phyloP scores from a whole-genome alignment of 2,329 filamentous ascomycete species.

The Paecilomyces sp. region DNA sequence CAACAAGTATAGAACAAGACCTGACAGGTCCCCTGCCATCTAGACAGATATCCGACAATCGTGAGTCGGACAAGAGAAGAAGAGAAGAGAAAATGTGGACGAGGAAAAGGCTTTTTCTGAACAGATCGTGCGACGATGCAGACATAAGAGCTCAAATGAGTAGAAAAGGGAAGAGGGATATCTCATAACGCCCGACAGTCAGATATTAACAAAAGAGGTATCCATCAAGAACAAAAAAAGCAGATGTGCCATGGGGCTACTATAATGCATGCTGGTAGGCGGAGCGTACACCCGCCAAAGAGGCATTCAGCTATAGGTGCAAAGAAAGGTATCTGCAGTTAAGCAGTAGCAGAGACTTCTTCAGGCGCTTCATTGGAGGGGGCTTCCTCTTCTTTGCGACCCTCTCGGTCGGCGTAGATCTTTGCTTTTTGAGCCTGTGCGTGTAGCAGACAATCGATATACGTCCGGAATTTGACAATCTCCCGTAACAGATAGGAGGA shows the following conservation, averaged over 20 bases:
- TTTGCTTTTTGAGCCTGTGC: slow-evolving; percentile 64
- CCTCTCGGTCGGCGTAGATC: slow-evolving; percentile 48
- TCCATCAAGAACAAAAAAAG: neutral
- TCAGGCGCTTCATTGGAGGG: neutral
- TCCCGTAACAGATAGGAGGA: slow-evolving; percentile 84
- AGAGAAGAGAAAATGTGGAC: neutral
- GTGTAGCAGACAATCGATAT: slow-evolving; percentile 74
- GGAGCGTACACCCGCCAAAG: neutral
- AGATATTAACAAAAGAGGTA: neutral
- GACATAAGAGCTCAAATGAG: neutral
- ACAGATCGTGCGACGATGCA: neutral
- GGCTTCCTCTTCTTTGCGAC: slow-evolving; percentile 7
- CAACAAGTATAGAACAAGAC: neutral
- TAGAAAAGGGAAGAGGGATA: neutral
- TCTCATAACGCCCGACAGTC: neutral
- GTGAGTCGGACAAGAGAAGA: neutral
- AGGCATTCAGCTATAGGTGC: neutral
- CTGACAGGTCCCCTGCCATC: neutral
- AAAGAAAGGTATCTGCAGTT: neutral
- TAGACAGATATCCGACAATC: neutral
- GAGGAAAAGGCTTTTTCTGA: neutral
- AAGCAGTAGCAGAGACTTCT: neutral
- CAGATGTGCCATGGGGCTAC: neutral
- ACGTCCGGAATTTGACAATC: slow-evolving; percentile 94
- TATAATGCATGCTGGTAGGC: neutral